A percentile compares a stretch with the other conserved stretches of the same genome.
phyloP scores from a whole-genome alignment of 495 filamentous ascomycete genomes.

The Penicillium robsamsonii region DNA sequence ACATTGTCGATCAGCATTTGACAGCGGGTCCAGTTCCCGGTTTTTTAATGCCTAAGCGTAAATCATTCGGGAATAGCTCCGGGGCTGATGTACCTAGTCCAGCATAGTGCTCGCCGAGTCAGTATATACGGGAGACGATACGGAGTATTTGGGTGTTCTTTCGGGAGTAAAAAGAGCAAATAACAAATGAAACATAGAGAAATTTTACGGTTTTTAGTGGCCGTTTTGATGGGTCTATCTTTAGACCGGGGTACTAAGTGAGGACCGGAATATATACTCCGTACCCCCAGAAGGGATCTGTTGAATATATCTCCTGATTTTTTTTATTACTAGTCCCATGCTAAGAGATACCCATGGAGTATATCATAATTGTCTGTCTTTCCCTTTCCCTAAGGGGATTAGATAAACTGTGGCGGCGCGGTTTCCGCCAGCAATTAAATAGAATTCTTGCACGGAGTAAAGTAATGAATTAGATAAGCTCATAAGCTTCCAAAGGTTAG shows the following conservation, averaged over 20 bases:
- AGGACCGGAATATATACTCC: not conserved
- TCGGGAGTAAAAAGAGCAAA: not conserved
- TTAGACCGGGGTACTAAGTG: not conserved
- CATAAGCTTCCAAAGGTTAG: not conserved
- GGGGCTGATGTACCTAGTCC: not conserved
- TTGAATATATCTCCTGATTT: not conserved
- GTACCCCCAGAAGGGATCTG: not conserved
- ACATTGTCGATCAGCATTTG: conserved; percentile 29
- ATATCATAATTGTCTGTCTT: not conserved
- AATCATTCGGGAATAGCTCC: conserved; percentile 2
- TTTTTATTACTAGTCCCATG: not conserved
- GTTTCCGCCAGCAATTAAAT: not conserved
- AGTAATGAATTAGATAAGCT: not conserved
- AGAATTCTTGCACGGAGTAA: not conserved
- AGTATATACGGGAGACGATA: not conserved
- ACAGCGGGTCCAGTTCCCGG: conserved; percentile 19
- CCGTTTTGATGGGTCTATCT: conserved; percentile 5
- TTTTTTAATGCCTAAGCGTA: conserved; percentile 9
- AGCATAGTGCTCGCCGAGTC: not conserved
- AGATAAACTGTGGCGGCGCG: no score
- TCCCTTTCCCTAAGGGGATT: not conserved
- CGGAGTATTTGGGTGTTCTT: not conserved
- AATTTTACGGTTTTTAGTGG: not conserved
- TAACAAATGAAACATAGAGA: not conserved
- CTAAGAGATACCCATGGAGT: not conserved